Evolutionary conservation across 768 basidiomycete genomes (phyloP).

Genomic region (Arthromyces matolae): DNA sequence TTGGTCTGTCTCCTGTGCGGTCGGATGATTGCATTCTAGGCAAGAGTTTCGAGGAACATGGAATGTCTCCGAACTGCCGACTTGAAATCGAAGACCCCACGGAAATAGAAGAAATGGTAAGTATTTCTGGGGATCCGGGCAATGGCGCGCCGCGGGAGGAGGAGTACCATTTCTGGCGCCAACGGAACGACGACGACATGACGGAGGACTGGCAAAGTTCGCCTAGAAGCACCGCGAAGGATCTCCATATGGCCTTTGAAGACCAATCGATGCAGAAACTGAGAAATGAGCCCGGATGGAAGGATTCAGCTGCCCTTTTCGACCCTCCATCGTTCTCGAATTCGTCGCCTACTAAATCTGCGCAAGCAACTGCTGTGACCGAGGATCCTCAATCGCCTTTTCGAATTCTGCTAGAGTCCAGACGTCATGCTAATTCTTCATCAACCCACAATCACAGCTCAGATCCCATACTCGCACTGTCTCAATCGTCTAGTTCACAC

Average conservation of each 20-base stretch:
- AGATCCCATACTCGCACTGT: neutral
- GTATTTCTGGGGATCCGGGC: no score
- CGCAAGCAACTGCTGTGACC: neutral
- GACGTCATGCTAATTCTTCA: neutral
- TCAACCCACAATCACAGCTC: neutral
- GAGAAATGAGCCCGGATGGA: no score
- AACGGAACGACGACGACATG: no score
- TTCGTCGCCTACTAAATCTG: neutral
- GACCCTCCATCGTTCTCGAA: neutral
- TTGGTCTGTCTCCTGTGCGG: slow-evolving; percentile 26
- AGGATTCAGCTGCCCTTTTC: no score
- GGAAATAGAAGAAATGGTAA: no score
- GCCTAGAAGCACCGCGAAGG: no score
- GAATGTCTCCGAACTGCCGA: neutral
- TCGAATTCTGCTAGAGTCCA: slow-evolving; percentile 13
- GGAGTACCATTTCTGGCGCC: no score
- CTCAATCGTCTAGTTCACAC: neutral
- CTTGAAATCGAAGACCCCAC: neutral
- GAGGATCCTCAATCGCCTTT: slow-evolving; percentile 10
- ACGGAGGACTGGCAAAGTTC: no score
- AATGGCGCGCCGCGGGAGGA: no score
- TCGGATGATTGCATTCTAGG: neutral
- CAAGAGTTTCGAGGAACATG: neutral
- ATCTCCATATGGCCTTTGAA: no score
- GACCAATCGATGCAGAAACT: no score